These are phyloP conservation scores for Aureobasidium uvarum DNA, from an alignment of 2,329 filamentous ascomycete genomes.

Conservation along the genomic window DNA sequence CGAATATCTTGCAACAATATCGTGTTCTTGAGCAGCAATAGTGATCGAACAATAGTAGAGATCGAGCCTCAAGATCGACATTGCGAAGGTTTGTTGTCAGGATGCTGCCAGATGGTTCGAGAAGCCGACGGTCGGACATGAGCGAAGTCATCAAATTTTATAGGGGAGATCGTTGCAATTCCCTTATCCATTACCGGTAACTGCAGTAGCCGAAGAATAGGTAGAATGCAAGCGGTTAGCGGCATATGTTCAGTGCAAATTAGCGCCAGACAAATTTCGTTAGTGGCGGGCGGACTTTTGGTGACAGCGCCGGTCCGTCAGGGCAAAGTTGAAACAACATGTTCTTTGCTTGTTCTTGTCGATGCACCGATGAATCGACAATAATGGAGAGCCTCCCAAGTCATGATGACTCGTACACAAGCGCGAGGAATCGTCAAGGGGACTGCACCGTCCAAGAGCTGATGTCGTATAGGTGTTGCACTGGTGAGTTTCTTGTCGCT, in stretches of 20 bases:
- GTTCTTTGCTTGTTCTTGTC: conserved; percentile 1
- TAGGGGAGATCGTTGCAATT: not conserved
- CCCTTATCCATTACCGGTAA: not conserved
- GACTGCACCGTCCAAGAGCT: not conserved
- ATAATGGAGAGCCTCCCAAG: not conserved
- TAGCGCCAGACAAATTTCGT: conserved; percentile 21
- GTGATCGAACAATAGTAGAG: not conserved
- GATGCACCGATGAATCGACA: not conserved
- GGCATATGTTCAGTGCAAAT: not conserved
- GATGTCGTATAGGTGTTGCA: not conserved
- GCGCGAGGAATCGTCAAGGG: no score
- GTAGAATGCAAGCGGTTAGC: not conserved
- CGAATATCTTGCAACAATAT: not conserved
- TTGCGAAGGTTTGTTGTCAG: not conserved
- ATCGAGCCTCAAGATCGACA: not conserved
- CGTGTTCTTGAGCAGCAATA: not conserved
- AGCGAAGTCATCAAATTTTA: not conserved
- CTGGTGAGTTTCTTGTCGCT: not conserved
- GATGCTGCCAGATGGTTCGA: not conserved
- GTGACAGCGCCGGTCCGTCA: conserved; percentile 4
- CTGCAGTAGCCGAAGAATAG: not conserved
- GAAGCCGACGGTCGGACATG: conserved; percentile 1
- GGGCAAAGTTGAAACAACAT: not conserved
- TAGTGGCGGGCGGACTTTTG: conserved; percentile 10
- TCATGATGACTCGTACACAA: not conserved